Conservation (phyloP, 2,329 filamentous ascomycete species). For the Immersiporthe knoxdaviesiana region DNA sequence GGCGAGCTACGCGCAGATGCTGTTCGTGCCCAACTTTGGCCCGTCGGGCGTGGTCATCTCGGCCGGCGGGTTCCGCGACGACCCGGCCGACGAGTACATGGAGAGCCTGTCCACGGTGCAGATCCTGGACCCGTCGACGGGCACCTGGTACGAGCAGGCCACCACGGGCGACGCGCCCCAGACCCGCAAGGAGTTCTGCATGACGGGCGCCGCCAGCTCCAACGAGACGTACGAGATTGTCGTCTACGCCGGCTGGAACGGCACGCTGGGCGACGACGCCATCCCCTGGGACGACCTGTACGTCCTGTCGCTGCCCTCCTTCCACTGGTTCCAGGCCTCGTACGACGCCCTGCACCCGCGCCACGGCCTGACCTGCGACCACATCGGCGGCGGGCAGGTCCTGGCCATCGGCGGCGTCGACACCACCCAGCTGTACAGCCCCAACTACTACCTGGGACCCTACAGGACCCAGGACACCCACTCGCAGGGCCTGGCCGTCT, state of each 20-base stretch:
- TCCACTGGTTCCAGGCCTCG: slow-evolving; percentile 34
- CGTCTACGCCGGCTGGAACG: slow-evolving; percentile 34
- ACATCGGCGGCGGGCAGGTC: slow-evolving; percentile 43
- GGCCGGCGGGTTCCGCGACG: slow-evolving; percentile 1
- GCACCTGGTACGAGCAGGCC: slow-evolving; percentile 33
- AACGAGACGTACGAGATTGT: slow-evolving; percentile 34
- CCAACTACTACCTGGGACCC: slow-evolving; percentile 21
- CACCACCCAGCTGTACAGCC: slow-evolving; percentile 21
- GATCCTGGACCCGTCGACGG: slow-evolving; percentile 29
- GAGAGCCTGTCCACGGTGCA: slow-evolving; percentile 27
- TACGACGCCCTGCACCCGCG: slow-evolving; percentile 32
- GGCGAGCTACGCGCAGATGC: slow-evolving; percentile 14
- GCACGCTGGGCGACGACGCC: slow-evolving; percentile 28
- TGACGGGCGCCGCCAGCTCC: slow-evolving; percentile 32
- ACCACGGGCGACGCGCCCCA: slow-evolving; percentile 30
- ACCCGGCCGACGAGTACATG: slow-evolving; percentile 10
- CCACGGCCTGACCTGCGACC: slow-evolving; percentile 33
- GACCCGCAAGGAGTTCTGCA: slow-evolving; percentile 32
- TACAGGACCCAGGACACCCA: slow-evolving; percentile 32
- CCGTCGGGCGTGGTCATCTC: slow-evolving; percentile 19
- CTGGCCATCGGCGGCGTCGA: slow-evolving; percentile 43
- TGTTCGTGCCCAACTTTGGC: slow-evolving; percentile 23
- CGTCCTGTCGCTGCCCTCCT: slow-evolving; percentile 34
- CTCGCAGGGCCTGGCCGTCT: slow-evolving; percentile 32
- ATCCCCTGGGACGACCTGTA: slow-evolving; percentile 32